Evolutionary conservation across 441 rosid genomes (phyloP), one percentile per base, ranked within the genome.

Genomic region (Populus tomentosa): DNA sequence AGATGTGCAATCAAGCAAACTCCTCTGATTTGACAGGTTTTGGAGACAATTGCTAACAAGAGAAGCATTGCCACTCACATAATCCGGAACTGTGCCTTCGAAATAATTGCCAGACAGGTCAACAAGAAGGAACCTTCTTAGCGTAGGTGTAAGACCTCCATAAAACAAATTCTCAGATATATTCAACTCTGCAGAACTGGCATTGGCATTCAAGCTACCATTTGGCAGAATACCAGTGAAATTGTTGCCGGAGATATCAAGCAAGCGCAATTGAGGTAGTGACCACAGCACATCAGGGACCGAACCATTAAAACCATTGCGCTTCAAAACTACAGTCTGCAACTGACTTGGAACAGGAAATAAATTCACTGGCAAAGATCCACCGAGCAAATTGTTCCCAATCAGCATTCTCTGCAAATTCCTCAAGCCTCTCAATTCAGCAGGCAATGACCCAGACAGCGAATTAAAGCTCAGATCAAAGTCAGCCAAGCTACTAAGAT

Each of bases 381-480:
- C 91, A 75, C 73, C 72, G 32, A 95, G 80, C 42, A 75, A 40
- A 78, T 90, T 94, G 80, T 83, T 82, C 50, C 94, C 89, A 72
- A 95, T 59, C 79, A 86, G 75, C 89, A 95, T 73, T 38, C 76
- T 85, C 85, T 75, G 83, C 92, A 95, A 79, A 67, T 73, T 91
- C 82, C 79, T 84, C 69, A 94, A 70, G 50, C 88, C 89, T 70
- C 87, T 76, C 76, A 92, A 80, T 21, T 94, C 93, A 16, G n/a
- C 81, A 18, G 98, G 94, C 81, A 94, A 79, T 38, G 90, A 85
- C 32, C 99, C 97, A 56, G 92, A 86, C 80, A 97, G 83, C 1
- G 85, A 81, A 82, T 94, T 97, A 83, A 83, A 81, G 86, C 97
- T 91, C 77, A 97, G 93, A 90, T 97, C 99, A 84, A 94, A 90